Evolutionary conservation across 306 rosid genomes (phyloP), one percentile per base, ranked within the genome.

Genomic region (Vigna radiata): DNA sequence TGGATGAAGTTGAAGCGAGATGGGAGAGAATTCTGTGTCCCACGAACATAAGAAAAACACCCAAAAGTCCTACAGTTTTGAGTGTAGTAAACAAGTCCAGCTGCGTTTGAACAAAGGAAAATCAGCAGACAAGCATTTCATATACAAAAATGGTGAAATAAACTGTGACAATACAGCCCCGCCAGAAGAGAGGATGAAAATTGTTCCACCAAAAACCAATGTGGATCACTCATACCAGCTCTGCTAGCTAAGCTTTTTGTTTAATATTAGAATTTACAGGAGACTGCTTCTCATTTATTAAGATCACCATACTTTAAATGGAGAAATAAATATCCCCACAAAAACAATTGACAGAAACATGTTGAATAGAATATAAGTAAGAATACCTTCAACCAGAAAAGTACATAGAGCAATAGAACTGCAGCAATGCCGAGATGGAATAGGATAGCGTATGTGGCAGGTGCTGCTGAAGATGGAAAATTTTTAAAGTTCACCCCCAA

Each of bases 301-400:
- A 10, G 58, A 60, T 9, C 56, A 69, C 43, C 23, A 25, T 49
- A 59, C 43, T 33, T 25, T 48, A 75, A 21, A 54, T 62, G 68
- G 67, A 79, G 15, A 14, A 46, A 6, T 64, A 67, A 16, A 46
- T 31, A 52, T n/a, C 39, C 68, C 33, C 59, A 15, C 36, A 63
- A 33, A 64, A 70, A 54, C 81, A 36, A 55, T 29, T 68, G 59
- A 60, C 54, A 3, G 47, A 68, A 81, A 47, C 69, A 63, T 39
- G 77, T 33, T 69, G 66, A 78, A 81, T 49, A 55, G 17, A 58
- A 54, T 23, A 19, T 21, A 10, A 66, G 79, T 55, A 67, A 58
- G 70, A 83, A 72, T 89, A 96, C 99, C 99, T 96, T 91, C 85
- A 92, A 80, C 99, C 99, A 96, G 88, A 96, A 96, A 68, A 96